Conservation (phyloP, 441 rosid genomes). For the Adansonia grandidieri region DNA sequence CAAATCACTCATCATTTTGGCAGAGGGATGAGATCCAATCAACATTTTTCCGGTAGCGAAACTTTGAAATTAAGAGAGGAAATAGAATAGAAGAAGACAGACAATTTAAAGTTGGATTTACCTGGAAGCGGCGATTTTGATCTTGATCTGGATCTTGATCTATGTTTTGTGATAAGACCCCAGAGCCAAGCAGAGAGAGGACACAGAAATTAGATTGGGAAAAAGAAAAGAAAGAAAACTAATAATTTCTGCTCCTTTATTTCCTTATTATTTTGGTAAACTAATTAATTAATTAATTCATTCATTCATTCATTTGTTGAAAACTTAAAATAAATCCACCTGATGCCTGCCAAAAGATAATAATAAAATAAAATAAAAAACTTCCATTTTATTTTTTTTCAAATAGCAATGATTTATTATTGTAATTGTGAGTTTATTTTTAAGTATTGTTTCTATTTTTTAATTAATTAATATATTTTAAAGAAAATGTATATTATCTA, state of each 20-base stretch:
- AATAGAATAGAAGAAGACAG: not conserved
- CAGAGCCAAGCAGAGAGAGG: not conserved
- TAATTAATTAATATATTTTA: too few relatives aligned
- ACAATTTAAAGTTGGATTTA: not conserved
- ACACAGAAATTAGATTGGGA: not conserved
- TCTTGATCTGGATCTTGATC: not conserved
- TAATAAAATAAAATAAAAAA: too few relatives aligned
- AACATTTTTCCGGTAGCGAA: not conserved
- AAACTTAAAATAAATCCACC: too few relatives aligned
- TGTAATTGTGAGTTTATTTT: too few relatives aligned
- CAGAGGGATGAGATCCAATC: not conserved
- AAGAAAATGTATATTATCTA: too few relatives aligned
- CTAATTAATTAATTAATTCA: too few relatives aligned
- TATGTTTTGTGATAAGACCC: not conserved
- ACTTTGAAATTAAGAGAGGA: not conserved
- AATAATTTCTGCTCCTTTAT: not conserved
- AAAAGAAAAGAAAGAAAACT: not conserved
- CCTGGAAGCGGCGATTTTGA: slow-evolving; percentile 7
- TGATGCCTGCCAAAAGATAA: too few relatives aligned
- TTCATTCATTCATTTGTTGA: too few relatives aligned
- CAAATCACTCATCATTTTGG: not conserved
- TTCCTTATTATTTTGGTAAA: too few relatives aligned
- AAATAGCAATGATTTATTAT: too few relatives aligned
- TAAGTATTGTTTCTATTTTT: too few relatives aligned
- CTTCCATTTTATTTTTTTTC: too few relatives aligned